These are phyloP conservation scores for Dichotomopilus funicola DNA, from an alignment of 2,329 filamentous ascomycete species.

Conservation along the genomic window DNA sequence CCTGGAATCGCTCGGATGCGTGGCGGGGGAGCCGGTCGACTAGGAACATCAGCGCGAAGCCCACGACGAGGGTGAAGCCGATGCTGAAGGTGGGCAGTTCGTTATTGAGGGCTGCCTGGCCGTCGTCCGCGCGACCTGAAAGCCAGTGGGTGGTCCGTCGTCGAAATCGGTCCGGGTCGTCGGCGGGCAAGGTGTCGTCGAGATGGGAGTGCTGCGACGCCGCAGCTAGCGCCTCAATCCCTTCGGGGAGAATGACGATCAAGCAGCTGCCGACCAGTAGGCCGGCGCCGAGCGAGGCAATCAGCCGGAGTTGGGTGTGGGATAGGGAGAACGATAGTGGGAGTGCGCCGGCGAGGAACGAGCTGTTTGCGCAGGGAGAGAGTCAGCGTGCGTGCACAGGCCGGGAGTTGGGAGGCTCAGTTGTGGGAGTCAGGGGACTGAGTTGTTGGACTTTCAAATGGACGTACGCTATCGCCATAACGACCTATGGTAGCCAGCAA, in stretches of 20 bases:
- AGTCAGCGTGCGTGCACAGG: slow-evolving; percentile 17
- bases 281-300: slow-evolving; percentile 88
- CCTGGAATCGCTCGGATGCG: slow-evolving; percentile 57
- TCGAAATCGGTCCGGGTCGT: too few relatives aligned
- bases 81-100: slow-evolving; percentile 67
- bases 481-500: slow-evolving; percentile 33
- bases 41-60: slow-evolving; percentile 95
- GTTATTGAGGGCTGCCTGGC: slow-evolving; percentile 31
- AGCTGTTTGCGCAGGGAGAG: slow-evolving; percentile 47
- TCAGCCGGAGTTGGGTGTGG: slow-evolving; percentile 75
- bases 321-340: slow-evolving; percentile 85
- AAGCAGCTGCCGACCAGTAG: slow-evolving; percentile 91
- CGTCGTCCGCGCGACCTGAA: slow-evolving; percentile 12
- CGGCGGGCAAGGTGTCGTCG: too few relatives aligned
- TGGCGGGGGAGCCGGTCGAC: slow-evolving; percentile 80
- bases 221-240: slow-evolving; percentile 80
- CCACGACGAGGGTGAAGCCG: slow-evolving; percentile 76
- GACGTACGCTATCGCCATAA: slow-evolving; percentile 55
- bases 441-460: not conserved
- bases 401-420: too few relatives aligned
- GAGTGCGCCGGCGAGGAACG: slow-evolving; percentile 85
- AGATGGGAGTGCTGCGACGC: slow-evolving; percentile 31
- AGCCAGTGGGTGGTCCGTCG: too few relatives aligned
- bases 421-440: too few relatives aligned
- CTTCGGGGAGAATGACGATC: slow-evolving; percentile 96